phyloP scores from a whole-genome alignment of 805 yeast genomes.

The Lachancea fermentati region DNA sequence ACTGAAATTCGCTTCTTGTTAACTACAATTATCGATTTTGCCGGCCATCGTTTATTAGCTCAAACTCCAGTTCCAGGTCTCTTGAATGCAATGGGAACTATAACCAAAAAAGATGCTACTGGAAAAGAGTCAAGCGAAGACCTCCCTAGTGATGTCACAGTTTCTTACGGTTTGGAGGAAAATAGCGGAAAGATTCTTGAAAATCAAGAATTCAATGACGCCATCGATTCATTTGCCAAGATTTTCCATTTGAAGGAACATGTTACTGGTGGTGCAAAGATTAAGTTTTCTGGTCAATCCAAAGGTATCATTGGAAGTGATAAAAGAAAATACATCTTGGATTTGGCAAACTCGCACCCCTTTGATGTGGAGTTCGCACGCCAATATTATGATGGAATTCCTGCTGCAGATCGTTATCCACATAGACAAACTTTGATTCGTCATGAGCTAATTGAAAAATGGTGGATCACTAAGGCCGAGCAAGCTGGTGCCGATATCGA shows the following conservation, averaged over 20 bases:
- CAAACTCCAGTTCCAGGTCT: conserved; percentile 95
- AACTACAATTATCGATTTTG: conserved; percentile 83
- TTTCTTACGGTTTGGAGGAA: conserved; percentile 72
- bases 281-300: conserved; percentile 68
- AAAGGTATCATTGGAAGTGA: conserved; percentile 87
- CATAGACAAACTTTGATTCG: conserved; percentile 75
- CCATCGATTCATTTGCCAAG: conserved; percentile 57
- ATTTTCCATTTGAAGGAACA: conserved; percentile 76
- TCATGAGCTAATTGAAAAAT: conserved; percentile 83
- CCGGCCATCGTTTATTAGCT: conserved; percentile 82
- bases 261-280: conserved; percentile 41
- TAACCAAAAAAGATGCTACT: conserved; percentile 35
- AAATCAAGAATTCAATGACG: conserved; percentile 48
- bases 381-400: conserved; percentile 38
- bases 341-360: conserved; percentile 79
- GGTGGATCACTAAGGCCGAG: conserved; percentile 74
- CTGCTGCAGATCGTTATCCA: conserved; percentile 59
- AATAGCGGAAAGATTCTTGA: conserved; percentile 45
- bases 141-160: conserved; percentile 39
- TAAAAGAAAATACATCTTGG: conserved; percentile 77
- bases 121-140: conserved; percentile 37
- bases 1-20: conserved; percentile 63
- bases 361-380: conserved; percentile 75
- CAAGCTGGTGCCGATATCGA: conserved; percentile 22
- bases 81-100: conserved; percentile 37